Percentiles rank a stretch among this genome's conserved stretches.
Evolutionary conservation across 129 eudicot species (phyloP).

Genomic region (Scalesia atractyloides): DNA sequence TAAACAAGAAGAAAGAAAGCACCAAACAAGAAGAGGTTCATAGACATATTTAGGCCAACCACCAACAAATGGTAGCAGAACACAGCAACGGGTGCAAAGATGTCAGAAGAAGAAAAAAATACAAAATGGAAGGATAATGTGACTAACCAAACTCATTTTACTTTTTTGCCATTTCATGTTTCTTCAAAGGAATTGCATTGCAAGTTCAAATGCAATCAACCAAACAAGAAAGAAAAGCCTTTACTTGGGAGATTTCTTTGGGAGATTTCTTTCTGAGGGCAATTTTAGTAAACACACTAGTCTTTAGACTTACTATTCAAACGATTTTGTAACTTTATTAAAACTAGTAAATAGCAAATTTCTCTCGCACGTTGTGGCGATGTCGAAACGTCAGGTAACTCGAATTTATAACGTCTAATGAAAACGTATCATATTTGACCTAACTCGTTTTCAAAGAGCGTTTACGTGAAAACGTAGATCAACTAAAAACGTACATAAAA

Average conservation of each 20-base stretch:
- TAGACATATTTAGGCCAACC: conserved; percentile 50
- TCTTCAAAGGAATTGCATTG: conserved; percentile 32
- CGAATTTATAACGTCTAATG: too few species aligned
- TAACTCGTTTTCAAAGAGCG: too few species aligned
- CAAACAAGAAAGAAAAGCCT: conserved; percentile 26
- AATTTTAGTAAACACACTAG: background rate
- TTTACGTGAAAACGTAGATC: too few species aligned
- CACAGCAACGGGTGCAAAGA: conserved; percentile 21
- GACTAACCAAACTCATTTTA: conserved; percentile 34
- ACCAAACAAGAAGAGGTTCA: conserved; percentile 24
- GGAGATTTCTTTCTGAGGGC: conserved; percentile 14
- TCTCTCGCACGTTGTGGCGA: too few species aligned
- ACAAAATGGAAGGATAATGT: conserved; percentile 33
- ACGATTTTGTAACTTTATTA: too few species aligned
- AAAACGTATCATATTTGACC: too few species aligned
- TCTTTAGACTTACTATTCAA: too few species aligned
- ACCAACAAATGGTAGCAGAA: conserved; percentile 47
- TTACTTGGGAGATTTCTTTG: conserved; percentile 8
- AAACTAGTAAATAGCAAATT: too few species aligned
- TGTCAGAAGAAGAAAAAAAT: conserved; percentile 26
- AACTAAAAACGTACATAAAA: too few species aligned
- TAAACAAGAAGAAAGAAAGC: conserved; percentile 16
- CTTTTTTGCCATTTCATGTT: conserved; percentile 33
- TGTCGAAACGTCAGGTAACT: too few species aligned
- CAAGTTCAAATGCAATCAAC: conserved; percentile 36